A percentile compares a stretch with the other conserved stretches of the same genome.
Conservation (phyloP, 495 filamentous ascomycete species). For the Hyaloscypha variabilis region DNA sequence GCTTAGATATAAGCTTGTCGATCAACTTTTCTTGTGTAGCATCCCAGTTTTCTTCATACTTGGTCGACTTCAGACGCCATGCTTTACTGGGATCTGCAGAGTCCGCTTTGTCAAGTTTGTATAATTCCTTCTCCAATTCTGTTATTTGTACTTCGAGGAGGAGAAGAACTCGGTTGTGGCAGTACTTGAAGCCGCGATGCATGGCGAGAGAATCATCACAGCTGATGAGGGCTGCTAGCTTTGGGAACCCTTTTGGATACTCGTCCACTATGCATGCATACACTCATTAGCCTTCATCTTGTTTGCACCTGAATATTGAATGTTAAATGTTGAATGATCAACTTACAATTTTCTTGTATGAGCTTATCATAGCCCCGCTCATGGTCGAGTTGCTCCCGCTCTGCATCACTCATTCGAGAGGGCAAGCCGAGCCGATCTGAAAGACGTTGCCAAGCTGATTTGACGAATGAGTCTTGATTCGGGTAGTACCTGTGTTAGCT, state of each 20-base stretch:
- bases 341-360: not conserved
- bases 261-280: conserved; percentile 27
- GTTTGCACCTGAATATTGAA: too few relatives aligned
- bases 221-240: conserved; percentile 6
- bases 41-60: conserved; percentile 4
- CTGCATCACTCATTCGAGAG: not conserved
- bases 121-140: conserved; percentile 34
- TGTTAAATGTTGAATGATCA: not conserved
- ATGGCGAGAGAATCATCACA: not conserved
- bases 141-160: conserved; percentile 38
- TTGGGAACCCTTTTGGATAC: conserved; percentile 8
- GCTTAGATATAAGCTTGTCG: not conserved
- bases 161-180: conserved; percentile 33
- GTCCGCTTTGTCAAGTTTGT: conserved; percentile 33
- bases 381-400: not conserved
- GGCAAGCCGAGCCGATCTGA: not conserved
- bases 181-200: conserved; percentile 1
- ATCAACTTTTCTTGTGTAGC: not conserved
- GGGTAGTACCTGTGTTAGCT: not conserved
- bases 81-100: not conserved
- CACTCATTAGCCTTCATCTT: not conserved
- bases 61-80: not conserved
- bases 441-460: not conserved
- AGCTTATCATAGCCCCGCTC: not conserved
- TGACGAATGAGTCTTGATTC: not conserved